These are phyloP conservation scores for Geranium rotundifolium DNA, from an alignment of 345 rosid species.

Conservation along the genomic window DNA sequence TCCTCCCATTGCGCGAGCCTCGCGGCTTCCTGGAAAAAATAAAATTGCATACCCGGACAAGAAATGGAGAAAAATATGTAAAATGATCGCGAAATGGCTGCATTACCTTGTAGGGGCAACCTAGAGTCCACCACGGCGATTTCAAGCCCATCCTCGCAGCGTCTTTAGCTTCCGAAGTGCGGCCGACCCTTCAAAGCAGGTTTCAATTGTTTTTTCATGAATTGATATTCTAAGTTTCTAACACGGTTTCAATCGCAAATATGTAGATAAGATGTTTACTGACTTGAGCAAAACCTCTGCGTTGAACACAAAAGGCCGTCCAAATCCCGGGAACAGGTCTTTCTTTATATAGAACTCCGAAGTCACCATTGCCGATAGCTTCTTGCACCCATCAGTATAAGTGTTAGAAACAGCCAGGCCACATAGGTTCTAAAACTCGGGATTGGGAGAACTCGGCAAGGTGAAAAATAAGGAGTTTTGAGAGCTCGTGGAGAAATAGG, in stretches of 20 bases:
- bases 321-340: conserved; percentile 82
- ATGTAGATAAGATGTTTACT: conserved; percentile 19
- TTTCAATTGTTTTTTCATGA: conserved; percentile 2
- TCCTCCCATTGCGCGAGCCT: conserved; percentile 80
- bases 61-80: neutral
- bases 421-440: too few relatives aligned
- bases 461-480: too few relatives aligned
- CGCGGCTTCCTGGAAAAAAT: conserved; percentile 47
- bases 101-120: conserved; percentile 59
- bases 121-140: conserved; percentile 93
- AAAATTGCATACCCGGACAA: conserved; percentile 2
- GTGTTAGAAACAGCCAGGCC: neutral
- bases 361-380: conserved; percentile 86
- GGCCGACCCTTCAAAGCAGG: conserved; percentile 46
- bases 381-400: conserved; percentile 1
- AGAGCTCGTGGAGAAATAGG: too few relatives aligned
- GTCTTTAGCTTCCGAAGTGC: conserved; percentile 68
- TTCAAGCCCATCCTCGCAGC: conserved; percentile 77
- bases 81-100: conserved; percentile 1
- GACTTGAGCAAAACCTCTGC: conserved; percentile 61
- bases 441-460: too few relatives aligned
- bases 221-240: neutral
- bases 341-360: conserved; percentile 77
- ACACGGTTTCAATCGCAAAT: neutral
- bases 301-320: conserved; percentile 76